phyloP scores from a whole-genome alignment of 2,329 filamentous ascomycete genomes.

The Hymenotorrendiella dingleyae region DNA sequence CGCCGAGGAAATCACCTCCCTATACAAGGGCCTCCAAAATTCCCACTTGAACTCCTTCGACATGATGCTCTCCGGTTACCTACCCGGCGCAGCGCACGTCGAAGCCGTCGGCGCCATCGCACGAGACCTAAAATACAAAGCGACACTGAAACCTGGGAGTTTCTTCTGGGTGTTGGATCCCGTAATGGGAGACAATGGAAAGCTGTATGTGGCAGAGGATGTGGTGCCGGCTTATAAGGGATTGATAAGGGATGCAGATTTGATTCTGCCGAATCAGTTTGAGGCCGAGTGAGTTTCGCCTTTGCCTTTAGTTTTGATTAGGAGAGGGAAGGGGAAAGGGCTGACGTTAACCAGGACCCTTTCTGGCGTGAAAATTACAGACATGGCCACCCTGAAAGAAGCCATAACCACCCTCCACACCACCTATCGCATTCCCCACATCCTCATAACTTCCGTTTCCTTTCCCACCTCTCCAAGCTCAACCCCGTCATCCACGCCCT shows the following conservation, averaged over 20 bases:
- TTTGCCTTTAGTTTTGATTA: too few species aligned
- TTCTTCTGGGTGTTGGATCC: slow-evolving; percentile 99
- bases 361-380: slow-evolving; percentile 75
- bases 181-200: slow-evolving; percentile 95
- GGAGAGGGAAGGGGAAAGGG: background rate
- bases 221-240: slow-evolving; percentile 86
- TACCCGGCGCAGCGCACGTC: slow-evolving; percentile 80
- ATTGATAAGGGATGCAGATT: slow-evolving; percentile 73
- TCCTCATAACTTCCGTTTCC: slow-evolving; percentile 84
- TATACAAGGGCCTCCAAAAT: slow-evolving; percentile 79
- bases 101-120: slow-evolving; percentile 80
- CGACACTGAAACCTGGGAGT: slow-evolving; percentile 56
- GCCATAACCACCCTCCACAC: slow-evolving; percentile 76
- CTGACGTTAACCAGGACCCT: slow-evolving; percentile 54
- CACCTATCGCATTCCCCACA: slow-evolving; percentile 71
- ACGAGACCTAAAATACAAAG: slow-evolving; percentile 66
- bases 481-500: slow-evolving; percentile 44
- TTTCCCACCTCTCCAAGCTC: too few species aligned
- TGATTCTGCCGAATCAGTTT: slow-evolving; percentile 95
- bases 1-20: slow-evolving; percentile 73
- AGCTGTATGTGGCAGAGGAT: slow-evolving; percentile 84
- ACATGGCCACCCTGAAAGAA: slow-evolving; percentile 63
- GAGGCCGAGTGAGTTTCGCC: slow-evolving; percentile 90
- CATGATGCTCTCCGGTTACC: slow-evolving; percentile 91
- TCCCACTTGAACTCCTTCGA: slow-evolving; percentile 85